A percentile compares a stretch with the other conserved stretches of the same genome.
Conservation (phyloP, 2,329 filamentous ascomycete genomes). For the Dendrostoma leiphaemia region DNA sequence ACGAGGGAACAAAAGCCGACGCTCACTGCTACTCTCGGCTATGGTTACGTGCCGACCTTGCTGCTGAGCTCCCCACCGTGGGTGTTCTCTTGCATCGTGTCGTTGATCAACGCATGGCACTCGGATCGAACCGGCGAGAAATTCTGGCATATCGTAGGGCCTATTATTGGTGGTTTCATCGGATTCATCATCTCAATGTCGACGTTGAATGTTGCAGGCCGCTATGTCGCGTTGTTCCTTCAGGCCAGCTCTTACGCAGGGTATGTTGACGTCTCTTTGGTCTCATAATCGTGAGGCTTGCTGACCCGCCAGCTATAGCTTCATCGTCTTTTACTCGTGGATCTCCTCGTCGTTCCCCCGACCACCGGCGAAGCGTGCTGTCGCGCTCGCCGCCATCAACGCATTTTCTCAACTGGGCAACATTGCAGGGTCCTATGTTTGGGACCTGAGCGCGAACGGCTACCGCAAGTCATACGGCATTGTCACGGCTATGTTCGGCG, state of each 20-base stretch:
- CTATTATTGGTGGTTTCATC: slow-evolving; percentile 50
- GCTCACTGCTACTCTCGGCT: slow-evolving; percentile 52
- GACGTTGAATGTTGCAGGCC: slow-evolving; percentile 52
- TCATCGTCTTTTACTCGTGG: slow-evolving; percentile 59
- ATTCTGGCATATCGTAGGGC: slow-evolving; percentile 58
- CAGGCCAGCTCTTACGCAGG: slow-evolving; percentile 57
- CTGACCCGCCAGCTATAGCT: slow-evolving; percentile 31
- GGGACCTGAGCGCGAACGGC: slow-evolving; percentile 57
- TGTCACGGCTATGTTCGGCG: slow-evolving; percentile 62
- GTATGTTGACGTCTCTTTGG: not conserved
- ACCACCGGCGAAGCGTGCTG: slow-evolving; percentile 59
- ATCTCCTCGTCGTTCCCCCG: slow-evolving; percentile 57
- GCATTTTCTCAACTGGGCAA: slow-evolving; percentile 57
- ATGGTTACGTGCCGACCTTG: slow-evolving; percentile 49
- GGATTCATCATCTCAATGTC: slow-evolving; percentile 62
- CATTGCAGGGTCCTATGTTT: slow-evolving; percentile 62
- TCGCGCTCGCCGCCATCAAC: slow-evolving; percentile 60
- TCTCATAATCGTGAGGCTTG: slow-evolving; percentile 40
- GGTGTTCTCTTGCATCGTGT: slow-evolving; percentile 58
- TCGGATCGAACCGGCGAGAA: slow-evolving; percentile 55
- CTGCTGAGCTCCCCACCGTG: slow-evolving; percentile 58
- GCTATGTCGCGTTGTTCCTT: slow-evolving; percentile 60
- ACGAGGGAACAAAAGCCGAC: slow-evolving; percentile 35
- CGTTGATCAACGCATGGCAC: slow-evolving; percentile 53
- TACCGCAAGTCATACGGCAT: slow-evolving; percentile 65